phyloP scores from a whole-genome alignment of 257 asterid species.

The Solanum pimpinellifolium region DNA sequence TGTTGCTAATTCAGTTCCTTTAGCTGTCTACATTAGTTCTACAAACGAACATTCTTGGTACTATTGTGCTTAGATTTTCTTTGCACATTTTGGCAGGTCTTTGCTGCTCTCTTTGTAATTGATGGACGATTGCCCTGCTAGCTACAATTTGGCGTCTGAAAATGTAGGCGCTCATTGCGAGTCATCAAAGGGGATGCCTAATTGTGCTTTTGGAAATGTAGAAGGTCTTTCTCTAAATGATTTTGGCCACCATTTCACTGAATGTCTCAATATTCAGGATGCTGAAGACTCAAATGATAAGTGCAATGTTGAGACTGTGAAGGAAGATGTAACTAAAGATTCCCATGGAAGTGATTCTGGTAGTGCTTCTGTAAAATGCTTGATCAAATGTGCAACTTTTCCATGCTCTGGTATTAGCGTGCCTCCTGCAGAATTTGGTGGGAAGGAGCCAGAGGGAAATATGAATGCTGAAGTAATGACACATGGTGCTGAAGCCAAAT shows the following conservation, averaged over 20 bases:
- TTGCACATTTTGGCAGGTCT: slow-evolving; percentile 3
- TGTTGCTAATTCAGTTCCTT: not conserved
- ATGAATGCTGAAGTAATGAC: not conserved
- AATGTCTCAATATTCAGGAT: slow-evolving; percentile 9
- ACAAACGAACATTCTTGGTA: not conserved
- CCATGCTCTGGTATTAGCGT: not conserved
- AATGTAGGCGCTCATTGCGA: slow-evolving; percentile 7
- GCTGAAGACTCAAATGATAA: not conserved
- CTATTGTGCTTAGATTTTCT: not conserved
- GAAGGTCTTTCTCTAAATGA: slow-evolving; percentile 12
- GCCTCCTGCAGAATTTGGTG: not conserved
- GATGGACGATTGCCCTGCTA: slow-evolving; percentile 20
- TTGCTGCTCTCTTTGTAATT: slow-evolving; percentile 3
- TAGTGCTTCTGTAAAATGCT: slow-evolving; percentile 3
- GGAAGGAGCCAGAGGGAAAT: not conserved
- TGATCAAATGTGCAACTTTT: slow-evolving; percentile 8
- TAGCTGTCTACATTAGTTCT: not conserved
- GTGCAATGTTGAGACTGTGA: not conserved
- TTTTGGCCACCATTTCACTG: slow-evolving; percentile 19
- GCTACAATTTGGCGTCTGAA: slow-evolving; percentile 6
- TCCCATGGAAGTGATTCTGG: not conserved
- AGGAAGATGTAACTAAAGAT: slow-evolving; percentile 8
- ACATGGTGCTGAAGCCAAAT: slow-evolving; percentile 1
- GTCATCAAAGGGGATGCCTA: slow-evolving; percentile 4
- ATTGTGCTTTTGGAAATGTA: not conserved